Evolutionary conservation across 1,284 basidiomycete species (phyloP), one percentile per base, ranked within the genome.

Genomic region (Ustilago sp.): DNA sequence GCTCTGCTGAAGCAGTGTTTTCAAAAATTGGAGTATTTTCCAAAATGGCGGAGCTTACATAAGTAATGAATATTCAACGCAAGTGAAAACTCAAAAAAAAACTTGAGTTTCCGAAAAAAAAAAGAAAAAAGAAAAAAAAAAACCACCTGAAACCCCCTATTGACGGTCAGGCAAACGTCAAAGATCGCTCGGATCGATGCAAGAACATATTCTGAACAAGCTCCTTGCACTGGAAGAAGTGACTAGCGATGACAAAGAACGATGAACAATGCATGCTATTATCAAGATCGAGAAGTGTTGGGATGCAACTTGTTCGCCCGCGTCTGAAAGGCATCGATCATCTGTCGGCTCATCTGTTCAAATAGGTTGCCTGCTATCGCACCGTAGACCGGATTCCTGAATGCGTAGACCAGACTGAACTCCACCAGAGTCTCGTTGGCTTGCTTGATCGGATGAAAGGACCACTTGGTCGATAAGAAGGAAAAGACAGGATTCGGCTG

Each of bases 301-400:
- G 70, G 58, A 58, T 73, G 70, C 53, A 76, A 39, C 23, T 59
- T 23, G 34, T 70, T 48, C 13, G 69, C 95, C 38, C 95, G 89
- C 78, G 92, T 88, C 86, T 97, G 93, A 82, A 99, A 99, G 4
- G 95, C 95, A 68, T 92, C 88, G 31, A 98, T 92, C 94, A 97
- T 98, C 87, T 92, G 89, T 72, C 90, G 90, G 8, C 93, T 93
- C 9, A 97, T 92, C 83, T 92, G 91, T 28, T 92, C 92, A 83
- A 98, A 94, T 81, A 97, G 94, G 12, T 91, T 88, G 31, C 91
- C 89, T 5, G 93, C 93, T 19, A 95, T 89, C 1, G 91, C 89
- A 1, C 93, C 92, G 84, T 98, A 92, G 41, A 96, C 80, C 0
- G 94, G 94, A 84, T 92, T 95, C 50, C 92, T 89, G 83, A 98